Base-by-base conservation (phyloP, 2,329 filamentous ascomycete species). In the Colletotrichum camelliae region DNA sequence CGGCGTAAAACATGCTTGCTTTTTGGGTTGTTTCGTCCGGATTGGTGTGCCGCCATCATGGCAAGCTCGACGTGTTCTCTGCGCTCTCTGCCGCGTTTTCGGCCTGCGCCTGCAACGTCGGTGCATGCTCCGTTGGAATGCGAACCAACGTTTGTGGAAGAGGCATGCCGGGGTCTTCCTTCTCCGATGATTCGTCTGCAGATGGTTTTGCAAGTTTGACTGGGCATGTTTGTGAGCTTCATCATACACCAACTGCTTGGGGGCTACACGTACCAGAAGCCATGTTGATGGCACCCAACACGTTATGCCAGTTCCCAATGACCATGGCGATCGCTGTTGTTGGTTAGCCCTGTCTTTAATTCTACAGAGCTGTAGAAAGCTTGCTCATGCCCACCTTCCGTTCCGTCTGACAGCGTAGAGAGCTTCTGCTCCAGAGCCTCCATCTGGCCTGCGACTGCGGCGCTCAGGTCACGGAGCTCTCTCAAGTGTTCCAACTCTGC, bases 291-390 rank as follows among this genome's bases (percentile, higher is more conserved):
- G 94, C 94, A 78, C 94, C 90, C 76, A 97, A 89, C 78, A 97
- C 95, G 80, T 95, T 96, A 84, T 96, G 94, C 95, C 95, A 97
- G 83, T 97, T 97, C 69, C 93, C 91, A 82, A 97, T 88, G 27
- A 97, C 95, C n/a, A 93, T 91, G 52, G 95, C 95, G 80, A 97
- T 95, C 76, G 94, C 94, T 95, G 82, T 64, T 29, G 29, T 24
- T 35, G 18, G 24, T 76, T 43, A 60, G 43, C 15, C 39, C 24
- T 31, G 62, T 16, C 18, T 16, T 35, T 13, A n/a, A 43, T n/a
- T 21, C 13, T 39, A 15, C 29, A 8, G 15, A n/a, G 52, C 27
- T 21, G n/a, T 33, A 8, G 33, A 21, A 33, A 33, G 35, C 5
- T 27, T 61, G 33, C 37, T 15, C 55, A 29, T 29, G 24, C 58